Percentiles rank a stretch among this genome's conserved stretches.
Evolutionary conservation across 352 stramenopile genomes (phyloP).

Genomic region (Phytophthora sansomeana): DNA sequence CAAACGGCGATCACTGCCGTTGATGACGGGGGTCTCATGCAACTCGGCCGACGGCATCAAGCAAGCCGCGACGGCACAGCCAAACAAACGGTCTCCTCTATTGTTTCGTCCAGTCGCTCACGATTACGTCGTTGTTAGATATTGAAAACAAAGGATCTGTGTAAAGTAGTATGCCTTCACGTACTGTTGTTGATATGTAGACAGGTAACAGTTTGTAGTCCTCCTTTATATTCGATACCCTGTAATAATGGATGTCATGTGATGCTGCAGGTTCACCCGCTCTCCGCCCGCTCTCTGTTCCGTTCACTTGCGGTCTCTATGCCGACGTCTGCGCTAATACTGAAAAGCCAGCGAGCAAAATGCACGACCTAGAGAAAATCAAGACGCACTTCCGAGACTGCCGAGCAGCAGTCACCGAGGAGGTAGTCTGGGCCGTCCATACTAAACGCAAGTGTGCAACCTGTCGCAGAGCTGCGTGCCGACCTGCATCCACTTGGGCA

Average conservation of each 20-base stretch:
- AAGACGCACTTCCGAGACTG: constrained; percentile 6
- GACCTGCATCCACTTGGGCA: constrained; percentile 5
- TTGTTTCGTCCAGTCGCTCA: neutral
- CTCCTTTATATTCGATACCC: neutral
- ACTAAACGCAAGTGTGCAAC: constrained; percentile 20
- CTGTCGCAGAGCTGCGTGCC: constrained; percentile 15
- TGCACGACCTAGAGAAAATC: constrained; percentile 37
- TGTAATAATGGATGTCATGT: neutral
- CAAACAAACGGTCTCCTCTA: neutral
- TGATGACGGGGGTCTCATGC: too few species aligned
- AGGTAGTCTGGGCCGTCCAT: constrained; percentile 8
- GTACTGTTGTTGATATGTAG: too few species aligned
- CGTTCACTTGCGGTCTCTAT: constrained; percentile 13
- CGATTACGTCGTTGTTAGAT: neutral
- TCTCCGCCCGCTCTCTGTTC: neutral
- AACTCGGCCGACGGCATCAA: neutral
- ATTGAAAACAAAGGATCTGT: neutral
- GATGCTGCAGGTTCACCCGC: neutral
- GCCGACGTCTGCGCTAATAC: neutral
- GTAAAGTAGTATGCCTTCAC: neutral
- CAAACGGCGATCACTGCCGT: too few species aligned
- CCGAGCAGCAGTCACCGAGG: constrained; percentile 1
- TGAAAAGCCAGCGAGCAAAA: constrained; percentile 31
- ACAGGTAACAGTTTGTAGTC: too few species aligned
- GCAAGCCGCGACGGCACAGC: neutral